Evolutionary conservation across 2,329 filamentous ascomycete genomes (phyloP), one percentile per base, ranked within the genome.

Genomic region (Penicillium sp.): DNA sequence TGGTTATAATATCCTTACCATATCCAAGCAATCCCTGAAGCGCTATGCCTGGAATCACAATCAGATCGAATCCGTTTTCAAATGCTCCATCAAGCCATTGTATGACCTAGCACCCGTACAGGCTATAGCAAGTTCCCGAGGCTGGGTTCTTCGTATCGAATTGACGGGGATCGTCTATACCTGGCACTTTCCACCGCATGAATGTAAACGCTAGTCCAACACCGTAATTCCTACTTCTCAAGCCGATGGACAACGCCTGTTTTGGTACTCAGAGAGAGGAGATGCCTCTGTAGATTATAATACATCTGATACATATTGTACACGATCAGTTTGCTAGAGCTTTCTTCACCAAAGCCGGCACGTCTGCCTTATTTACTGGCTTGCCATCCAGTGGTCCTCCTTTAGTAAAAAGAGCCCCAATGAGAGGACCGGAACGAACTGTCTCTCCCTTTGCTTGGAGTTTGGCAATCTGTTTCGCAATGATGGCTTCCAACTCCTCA

Each of bases 1-100:
- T 88, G 90, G 78, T 99, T 95, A 80, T 99, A 99, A 78, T 96
- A 99, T 31, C 95, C 95, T 75, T 96, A 55, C 95, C 95, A 75
- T 98, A 23, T 42, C 19, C 39, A 23, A 23, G 39, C 39, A 42
- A 42, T 23, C 19, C 39, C 39, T 23, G 39, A 75, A 99, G 99
- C 3, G 92, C 93, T 68, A 99, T 90, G 13, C 93, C 95, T 1
- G 95, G 95, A 81, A 98, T 85, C 27, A 99, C 82, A 62, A 99
- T 90, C 64, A 99, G 9, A 39, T 39, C 10, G 3, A 39, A 39
- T 39, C 35, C 7, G n/a, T n/a, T 39, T 19, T 16, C 31, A 33
- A 99, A 79, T 9, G 83, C 83, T 25, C 70, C 10, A 23, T 23
- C 39, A 42, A 23, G 9, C 39, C n/a, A 42, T 42, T 23, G 19